Base-by-base conservation (phyloP, 2,329 filamentous ascomycete genomes). In the Sporothrix pallida region DNA sequence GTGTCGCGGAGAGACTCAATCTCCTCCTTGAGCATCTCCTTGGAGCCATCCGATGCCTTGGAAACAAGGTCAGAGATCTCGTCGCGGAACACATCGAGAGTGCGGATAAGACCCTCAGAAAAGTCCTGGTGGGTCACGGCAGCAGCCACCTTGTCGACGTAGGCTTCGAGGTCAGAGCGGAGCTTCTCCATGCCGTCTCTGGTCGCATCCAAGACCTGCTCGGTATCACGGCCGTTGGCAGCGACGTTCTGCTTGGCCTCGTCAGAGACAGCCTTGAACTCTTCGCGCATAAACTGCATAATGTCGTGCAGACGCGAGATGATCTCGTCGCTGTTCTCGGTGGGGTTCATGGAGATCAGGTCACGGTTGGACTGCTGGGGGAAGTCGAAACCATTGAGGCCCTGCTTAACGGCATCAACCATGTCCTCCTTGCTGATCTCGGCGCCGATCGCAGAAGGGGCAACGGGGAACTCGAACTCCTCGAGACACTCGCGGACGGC, bases 401-500 rank as follows among this genome's bases (percentile, higher is more conserved):
- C 89, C 78, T 91, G 85, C 77, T 86, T 89, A 69, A 92, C 88
- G 58, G 90, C 90, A 73, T 90, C 84, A 26, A 91, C 80, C 82
- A 92, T 87, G 75, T 92, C 89, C 37, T 91, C 87, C 54, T 86
- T 84, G 0, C 87, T 89, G 46, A 91, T 80, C n/a, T 88, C 86
- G 42, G 82, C 83, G 8, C 85, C 85, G 26, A 86, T 80, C 42
- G 87, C 86, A 13, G 88, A 87, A 1, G 87, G 85, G 3, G 89
- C 87, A 26, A 90, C 84, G 1, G 91, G 91, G 76, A 93, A 93
- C 78, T 95, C 93, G 76, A 96, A 92, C 76, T 94, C 93, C 77
- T 97, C 93, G 3, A 98, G 85, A 75, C 93, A 97, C 80, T 97
- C 93, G 37, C 93, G 90, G 26, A 98, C 93, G 2, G 93, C 93